Evolutionary conservation across 177 flowering plant species (phyloP), one percentile per base, ranked within the genome.

Genomic region (Vitis hybrid): DNA sequence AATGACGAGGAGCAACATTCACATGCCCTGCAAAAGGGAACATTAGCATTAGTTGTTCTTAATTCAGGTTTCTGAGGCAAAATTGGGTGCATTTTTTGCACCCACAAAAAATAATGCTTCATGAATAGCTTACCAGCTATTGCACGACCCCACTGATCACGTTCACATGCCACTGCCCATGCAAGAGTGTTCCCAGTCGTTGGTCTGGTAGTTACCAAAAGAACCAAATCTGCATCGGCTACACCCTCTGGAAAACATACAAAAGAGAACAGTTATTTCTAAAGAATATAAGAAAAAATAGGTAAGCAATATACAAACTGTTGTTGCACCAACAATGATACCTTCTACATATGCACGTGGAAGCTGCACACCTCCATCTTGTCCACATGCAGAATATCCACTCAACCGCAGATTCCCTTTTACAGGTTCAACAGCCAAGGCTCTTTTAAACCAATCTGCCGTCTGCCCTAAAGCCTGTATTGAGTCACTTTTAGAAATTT

Each of bases 81-180:
- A 40, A 1, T 40, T 40, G 46, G 46, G 46, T 40, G 46, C 46
- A 40, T 40, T 7, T 24, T 56, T 2, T 50, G 35, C 30, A 56
- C 50, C 35, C 3, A 13, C 30, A 18, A 30, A n/a, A 59, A 64
- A 19, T 56, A 51, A 50, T 19, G 14, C 11, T 27, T n/a, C 19
- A 62, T 8, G 48, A 65, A 55, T 48, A 57, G 52, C 14, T 67
- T 87, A 93, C 99, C 99, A 55, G 99, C 99, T 78, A 96, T 87
- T 62, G 99, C 99, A 85, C 99, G 98, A 12, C 99, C 99, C 99
- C 99, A 96, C 67, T 96, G 99, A 85, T 95, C 99, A 66, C 99
- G 97, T 72, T 94, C 98, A 70, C 98, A 94, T 72, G 98, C 97
- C 77, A 94, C 98, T 8, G 98, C 98, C 98, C 98, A 94, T 18